phyloP scores from a whole-genome alignment of 345 rosid species.

The Excoecaria cochinchinensis region DNA sequence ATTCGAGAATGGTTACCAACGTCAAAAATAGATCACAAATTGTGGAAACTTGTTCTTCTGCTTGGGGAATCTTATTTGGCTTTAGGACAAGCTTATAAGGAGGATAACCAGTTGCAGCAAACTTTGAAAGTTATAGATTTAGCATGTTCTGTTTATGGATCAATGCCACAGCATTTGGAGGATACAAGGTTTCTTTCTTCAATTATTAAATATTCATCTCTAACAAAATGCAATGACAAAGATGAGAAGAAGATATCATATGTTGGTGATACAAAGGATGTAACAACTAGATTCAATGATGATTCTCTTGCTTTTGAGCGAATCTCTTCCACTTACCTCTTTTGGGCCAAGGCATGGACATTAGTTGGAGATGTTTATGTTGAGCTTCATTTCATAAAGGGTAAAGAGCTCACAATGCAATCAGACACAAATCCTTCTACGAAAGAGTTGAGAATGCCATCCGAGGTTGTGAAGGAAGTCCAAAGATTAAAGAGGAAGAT shows the following conservation, averaged over 20 bases:
- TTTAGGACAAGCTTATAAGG: slow-evolving; percentile 80
- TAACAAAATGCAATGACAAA: slow-evolving; percentile 25
- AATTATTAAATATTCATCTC: slow-evolving; percentile 42
- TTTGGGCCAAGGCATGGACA: slow-evolving; percentile 94
- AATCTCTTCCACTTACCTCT: slow-evolving; percentile 60
- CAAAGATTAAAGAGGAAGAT: slow-evolving; percentile 79
- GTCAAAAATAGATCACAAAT: slow-evolving; percentile 71
- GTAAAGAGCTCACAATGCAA: slow-evolving; percentile 46
- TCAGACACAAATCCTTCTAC: slow-evolving; percentile 40
- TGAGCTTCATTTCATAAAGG: slow-evolving; percentile 61
- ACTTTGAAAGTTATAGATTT: slow-evolving; percentile 76
- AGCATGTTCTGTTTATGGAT: slow-evolving; percentile 83
- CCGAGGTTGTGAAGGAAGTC: slow-evolving; percentile 85
- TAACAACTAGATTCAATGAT: slow-evolving; percentile 36
- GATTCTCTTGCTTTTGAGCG: slow-evolving; percentile 41
- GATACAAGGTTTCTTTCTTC: slow-evolving; percentile 71
- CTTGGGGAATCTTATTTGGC: slow-evolving; percentile 95
- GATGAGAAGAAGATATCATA: slow-evolving; percentile 30
- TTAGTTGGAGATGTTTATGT: slow-evolving; percentile 89
- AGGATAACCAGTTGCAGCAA: slow-evolving; percentile 76
- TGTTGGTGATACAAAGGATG: slow-evolving; percentile 34
- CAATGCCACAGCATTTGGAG: slow-evolving; percentile 84
- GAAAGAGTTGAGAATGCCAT: slow-evolving; percentile 63
- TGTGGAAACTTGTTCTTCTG: slow-evolving; percentile 95
- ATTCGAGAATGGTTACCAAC: slow-evolving; percentile 93